Evolutionary conservation across 1,139 yeast species (phyloP).

Genomic region (Yamadazyma dendronema): DNA sequence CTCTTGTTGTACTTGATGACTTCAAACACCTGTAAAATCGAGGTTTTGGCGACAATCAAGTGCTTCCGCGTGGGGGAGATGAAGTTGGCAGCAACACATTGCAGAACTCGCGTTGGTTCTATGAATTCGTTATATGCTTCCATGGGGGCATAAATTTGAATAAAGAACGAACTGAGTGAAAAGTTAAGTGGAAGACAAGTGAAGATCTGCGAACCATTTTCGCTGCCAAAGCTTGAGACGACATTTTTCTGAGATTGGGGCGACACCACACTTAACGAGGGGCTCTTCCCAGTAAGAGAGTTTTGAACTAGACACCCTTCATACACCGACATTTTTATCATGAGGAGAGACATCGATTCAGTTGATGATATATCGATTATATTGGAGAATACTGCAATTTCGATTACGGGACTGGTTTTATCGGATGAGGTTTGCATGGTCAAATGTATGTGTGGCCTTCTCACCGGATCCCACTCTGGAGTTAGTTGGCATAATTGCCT

Average conservation of each 20-base stretch:
- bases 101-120: slow-evolving; percentile 73
- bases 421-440: neutral
- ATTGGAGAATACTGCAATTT: neutral
- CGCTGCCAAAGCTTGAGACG: neutral
- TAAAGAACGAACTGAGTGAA: neutral
- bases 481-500: neutral
- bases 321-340: slow-evolving; percentile 3
- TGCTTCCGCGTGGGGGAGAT: slow-evolving; percentile 50
- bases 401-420: neutral
- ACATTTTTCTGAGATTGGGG: neutral
- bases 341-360: too few species aligned
- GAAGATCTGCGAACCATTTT: neutral
- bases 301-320: slow-evolving; percentile 4
- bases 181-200: neutral
- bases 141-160: slow-evolving; percentile 54
- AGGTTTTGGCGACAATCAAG: slow-evolving; percentile 69
- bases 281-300: slow-evolving; percentile 7
- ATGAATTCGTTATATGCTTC: slow-evolving; percentile 80
- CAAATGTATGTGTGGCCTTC: neutral
- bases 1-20: slow-evolving; percentile 27
- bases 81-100: slow-evolving; percentile 62
- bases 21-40: slow-evolving; percentile 67
- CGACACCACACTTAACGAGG: neutral
- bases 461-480: neutral
- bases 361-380: neutral